Evolutionary conservation across 192 early-diverging fungal genomes (phyloP), one percentile per base, ranked within the genome.

Genomic region (Coemansia sp.): DNA sequence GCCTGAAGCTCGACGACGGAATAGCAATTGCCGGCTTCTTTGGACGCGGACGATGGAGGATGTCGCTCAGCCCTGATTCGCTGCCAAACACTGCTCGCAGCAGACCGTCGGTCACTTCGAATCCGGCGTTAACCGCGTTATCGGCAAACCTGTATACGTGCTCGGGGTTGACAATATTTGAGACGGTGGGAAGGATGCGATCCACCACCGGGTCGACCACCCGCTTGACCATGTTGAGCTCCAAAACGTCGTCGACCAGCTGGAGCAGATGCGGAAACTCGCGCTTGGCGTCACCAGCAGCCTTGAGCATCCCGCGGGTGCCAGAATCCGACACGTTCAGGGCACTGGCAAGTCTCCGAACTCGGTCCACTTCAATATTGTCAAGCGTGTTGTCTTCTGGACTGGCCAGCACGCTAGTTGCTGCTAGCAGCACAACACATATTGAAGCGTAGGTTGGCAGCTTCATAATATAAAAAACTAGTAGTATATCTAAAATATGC

Each of bases 81-180:
- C 73, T 69, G 8, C 73, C 73, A 69, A 76, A 76, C n/a, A 76
- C 54, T 0, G 73, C 73, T 17, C 73, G 73, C 17, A 76, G 45
- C 25, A 76, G 26, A 2, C 73, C 73, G 17, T 76, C 73, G 1
- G 73, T 50, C 17, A 76, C 66, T 14, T 76, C 73, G 23, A 76
- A 76, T 0, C 73, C 73, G 3, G 73, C 73, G 26, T 76, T 76
- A 10, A 76, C 58, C 5, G 73, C 67, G 35, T 69, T 76, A 36
- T 76, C 73, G 5, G 73, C 67, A 55, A 76, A 61, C 34, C 67
- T 23, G 48, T 76, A 76, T 0, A 76, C 51, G 17, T 69, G 66
- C 35, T 76, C 73, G 9, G 73, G 73, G 35, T 69, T 76, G 8
- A 76, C 45, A 22, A 76, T 59, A 29, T 76, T 53, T 11, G 73